Evolutionary conservation across 1,139 yeast species (phyloP).

Genomic region (Saccharomyces hybrid): DNA sequence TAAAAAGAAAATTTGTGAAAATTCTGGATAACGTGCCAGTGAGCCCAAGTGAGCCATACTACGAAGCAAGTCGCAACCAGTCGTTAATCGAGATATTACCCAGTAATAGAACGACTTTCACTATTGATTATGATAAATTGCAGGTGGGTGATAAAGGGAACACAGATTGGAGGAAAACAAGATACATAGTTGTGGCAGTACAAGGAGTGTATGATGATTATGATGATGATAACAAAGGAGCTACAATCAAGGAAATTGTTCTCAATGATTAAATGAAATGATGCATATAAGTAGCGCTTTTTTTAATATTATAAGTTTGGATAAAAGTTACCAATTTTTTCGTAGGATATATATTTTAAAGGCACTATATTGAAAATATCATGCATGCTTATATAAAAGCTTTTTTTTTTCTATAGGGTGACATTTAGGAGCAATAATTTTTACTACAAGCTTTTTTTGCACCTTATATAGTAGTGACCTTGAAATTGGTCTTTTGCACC

Average conservation of each 20-base stretch:
- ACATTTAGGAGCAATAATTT: not conserved
- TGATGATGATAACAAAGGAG: slow-evolving; percentile 42
- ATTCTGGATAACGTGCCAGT: slow-evolving; percentile 34
- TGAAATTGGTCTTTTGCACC: not conserved
- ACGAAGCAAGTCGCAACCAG: slow-evolving; percentile 27
- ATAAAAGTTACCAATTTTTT: not conserved
- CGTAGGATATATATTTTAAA: not conserved
- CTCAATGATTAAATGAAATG: slow-evolving; percentile 21
- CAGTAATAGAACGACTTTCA: slow-evolving; percentile 43
- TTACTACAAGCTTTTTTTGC: not conserved
- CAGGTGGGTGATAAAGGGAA: slow-evolving; percentile 6
- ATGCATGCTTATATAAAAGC: not conserved
- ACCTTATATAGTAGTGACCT: not conserved
- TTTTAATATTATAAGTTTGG: not conserved
- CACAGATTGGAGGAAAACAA: slow-evolving; percentile 25
- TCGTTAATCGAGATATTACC: slow-evolving; percentile 37
- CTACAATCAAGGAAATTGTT: slow-evolving; percentile 48
- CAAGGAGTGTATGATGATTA: slow-evolving; percentile 40
- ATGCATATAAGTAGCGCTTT: slow-evolving; percentile 2
- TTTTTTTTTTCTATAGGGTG: not conserved
- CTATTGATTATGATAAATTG: slow-evolving; percentile 27
- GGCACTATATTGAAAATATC: not conserved
- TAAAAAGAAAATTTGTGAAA: slow-evolving; percentile 31
- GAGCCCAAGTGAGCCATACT: slow-evolving; percentile 41
- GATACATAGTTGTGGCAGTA: slow-evolving; percentile 45